Percentiles rank a stretch among this genome's conserved stretches.
Evolutionary conservation across 257 asterid species (phyloP).

Genomic region (Lithospermum erythrorhizon): DNA sequence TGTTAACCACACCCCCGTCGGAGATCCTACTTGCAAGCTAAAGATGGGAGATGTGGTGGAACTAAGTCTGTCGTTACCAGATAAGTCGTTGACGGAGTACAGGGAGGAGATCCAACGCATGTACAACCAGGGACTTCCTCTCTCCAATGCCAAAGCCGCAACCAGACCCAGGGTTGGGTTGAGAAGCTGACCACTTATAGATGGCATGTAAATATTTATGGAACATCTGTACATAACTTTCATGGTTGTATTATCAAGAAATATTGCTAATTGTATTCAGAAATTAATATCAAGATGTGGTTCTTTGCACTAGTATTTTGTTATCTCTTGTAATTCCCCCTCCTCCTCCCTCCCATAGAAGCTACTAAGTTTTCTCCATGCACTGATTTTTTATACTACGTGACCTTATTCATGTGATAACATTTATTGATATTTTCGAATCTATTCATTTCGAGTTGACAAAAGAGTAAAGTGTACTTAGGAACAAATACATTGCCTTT

Average conservation of each 20-base stretch:
- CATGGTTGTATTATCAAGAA: not conserved
- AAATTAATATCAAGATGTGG: not conserved
- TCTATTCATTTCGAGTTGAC: too few relatives aligned
- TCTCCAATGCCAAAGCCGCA: constrained; percentile 21
- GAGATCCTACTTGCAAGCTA: constrained; percentile 61
- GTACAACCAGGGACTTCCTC: constrained; percentile 50
- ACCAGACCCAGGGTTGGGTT: constrained; percentile 32
- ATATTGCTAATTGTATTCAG: not conserved
- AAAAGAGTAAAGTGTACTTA: too few relatives aligned
- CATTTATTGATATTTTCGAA: too few relatives aligned
- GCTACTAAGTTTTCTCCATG: too few relatives aligned
- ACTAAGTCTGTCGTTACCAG: constrained; percentile 77
- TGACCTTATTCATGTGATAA: too few relatives aligned
- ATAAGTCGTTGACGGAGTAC: constrained; percentile 58
- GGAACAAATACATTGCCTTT: too few relatives aligned
- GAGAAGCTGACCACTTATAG: constrained; percentile 36
- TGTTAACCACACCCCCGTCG: constrained; percentile 56
- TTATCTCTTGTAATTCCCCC: too few relatives aligned
- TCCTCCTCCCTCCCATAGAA: too few relatives aligned
- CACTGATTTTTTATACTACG: too few relatives aligned
- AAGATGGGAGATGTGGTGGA: constrained; percentile 95
- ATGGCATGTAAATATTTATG: not conserved
- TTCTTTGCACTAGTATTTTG: too few relatives aligned
- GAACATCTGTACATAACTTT: not conserved
- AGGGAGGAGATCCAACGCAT: constrained; percentile 92